phyloP scores from a whole-genome alignment of 1,139 yeast genomes.

The Taphrina betulina region DNA sequence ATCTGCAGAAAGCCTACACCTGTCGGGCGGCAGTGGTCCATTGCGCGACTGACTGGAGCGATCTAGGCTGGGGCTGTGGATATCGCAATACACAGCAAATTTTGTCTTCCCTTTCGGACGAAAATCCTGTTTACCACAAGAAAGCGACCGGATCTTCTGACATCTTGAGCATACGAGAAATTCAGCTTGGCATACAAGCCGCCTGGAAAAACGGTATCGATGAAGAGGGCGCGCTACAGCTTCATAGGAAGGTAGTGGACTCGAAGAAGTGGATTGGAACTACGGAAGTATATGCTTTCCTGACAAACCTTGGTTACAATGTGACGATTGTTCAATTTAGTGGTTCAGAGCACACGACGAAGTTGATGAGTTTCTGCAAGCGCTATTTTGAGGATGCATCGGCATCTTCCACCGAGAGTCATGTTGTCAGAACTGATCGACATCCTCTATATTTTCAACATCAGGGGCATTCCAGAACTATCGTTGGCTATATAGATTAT shows the following conservation, averaged over 20 bases:
- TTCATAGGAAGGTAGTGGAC: constrained; percentile 17
- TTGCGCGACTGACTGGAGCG: constrained; percentile 13
- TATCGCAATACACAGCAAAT: constrained; percentile 33
- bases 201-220: constrained; percentile 27
- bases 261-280: constrained; percentile 35
- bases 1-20: neutral
- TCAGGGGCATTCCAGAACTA: constrained; percentile 30
- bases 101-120: constrained; percentile 18
- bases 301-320: constrained; percentile 18
- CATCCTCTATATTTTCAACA: constrained; percentile 28
- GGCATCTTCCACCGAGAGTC: neutral
- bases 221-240: constrained; percentile 23
- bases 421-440: neutral
- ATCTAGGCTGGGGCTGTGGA: constrained; percentile 35
- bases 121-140: neutral
- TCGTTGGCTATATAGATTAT: constrained; percentile 11
- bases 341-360: neutral
- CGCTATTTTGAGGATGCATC: neutral
- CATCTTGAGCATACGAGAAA: constrained; percentile 4
- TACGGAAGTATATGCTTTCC: constrained; percentile 32
- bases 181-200: constrained; percentile 16
- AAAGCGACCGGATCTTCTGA: neutral
- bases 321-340: constrained; percentile 13
- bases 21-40: neutral
- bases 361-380: constrained; percentile 9